Evolutionary conservation across 2,329 filamentous ascomycete species (phyloP), one percentile per base, ranked within the genome.

Genomic region (Sarocladium kiliense): DNA sequence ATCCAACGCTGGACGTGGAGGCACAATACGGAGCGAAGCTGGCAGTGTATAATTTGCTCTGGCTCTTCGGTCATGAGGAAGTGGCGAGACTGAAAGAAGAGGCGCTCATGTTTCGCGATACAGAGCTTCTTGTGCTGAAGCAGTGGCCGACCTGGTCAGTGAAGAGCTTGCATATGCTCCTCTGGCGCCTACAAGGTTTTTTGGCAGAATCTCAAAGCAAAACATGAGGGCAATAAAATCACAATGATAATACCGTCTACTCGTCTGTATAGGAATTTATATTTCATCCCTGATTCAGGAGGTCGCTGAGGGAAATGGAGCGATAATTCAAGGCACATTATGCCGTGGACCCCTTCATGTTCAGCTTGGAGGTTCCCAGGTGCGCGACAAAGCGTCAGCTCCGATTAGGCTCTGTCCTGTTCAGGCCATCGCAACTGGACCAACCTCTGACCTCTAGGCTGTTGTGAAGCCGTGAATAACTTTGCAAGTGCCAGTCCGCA

Each of bases 111-210:
- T 71, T 78, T 21, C 62, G 60, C 2, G 64, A 73, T 0, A 70
- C 70, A 2, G 70, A 66, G 9, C 65, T 78, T 19, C 71, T 76
- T 54, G 67, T 82, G 57, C 61, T 82, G 54, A 67, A 63, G 49
- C 62, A 65, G 36, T 64, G 70, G 67, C 58, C 70, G 68, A 60
- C 68, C 61, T 58, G 60, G 44, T 67, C 70, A 36, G 78, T 76
- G 7, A 63, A 72, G 21, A 65, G 71, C 14, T 50, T 82, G 45
- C 78, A 82, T 64, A 56, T 75, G 55, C 70, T 75, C 54, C 69
- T 86, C 7, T 86, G 82, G 82, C 79, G 76, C 58, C 64, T 86
- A 9, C 78, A 85, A 58, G 81, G 80, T 1, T 86, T 81, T 60
- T 47, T 82, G 21, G 63, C 61, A 16, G 50, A 60, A 21, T 11